Conservation (phyloP, 208 protist genomes). For the Spongospora subterranea region DNA sequence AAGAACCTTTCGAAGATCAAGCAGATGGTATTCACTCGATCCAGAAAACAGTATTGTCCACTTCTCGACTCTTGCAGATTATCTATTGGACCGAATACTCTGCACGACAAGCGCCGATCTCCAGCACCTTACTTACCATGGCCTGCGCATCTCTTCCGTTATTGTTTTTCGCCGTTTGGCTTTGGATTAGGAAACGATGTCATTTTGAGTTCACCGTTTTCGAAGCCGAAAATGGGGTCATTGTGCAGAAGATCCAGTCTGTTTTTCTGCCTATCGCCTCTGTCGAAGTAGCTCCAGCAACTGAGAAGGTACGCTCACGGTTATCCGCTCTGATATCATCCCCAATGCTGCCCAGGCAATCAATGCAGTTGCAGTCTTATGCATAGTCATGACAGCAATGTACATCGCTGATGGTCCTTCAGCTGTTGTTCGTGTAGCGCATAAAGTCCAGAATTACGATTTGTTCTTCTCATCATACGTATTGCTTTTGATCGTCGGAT, state of each 20-base stretch:
- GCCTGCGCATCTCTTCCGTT: neutral
- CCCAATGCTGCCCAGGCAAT: neutral
- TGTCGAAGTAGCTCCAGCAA: too few species aligned
- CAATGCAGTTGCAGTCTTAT: neutral
- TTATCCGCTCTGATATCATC: too few species aligned
- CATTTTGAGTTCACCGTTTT: neutral
- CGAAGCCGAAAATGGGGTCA: too few species aligned
- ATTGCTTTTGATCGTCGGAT: neutral
- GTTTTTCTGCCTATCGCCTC: too few species aligned
- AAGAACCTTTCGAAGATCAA: slow-evolving; percentile 22
- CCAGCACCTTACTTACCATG: neutral
- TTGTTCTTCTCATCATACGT: slow-evolving; percentile 1
- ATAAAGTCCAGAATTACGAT: neutral
- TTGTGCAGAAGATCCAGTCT: too few species aligned
- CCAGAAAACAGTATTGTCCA: neutral
- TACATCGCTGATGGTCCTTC: slow-evolving; percentile 55
- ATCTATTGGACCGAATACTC: slow-evolving; percentile 18
- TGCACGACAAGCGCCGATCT: neutral
- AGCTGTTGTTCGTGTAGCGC: neutral
- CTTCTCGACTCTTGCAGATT: neutral
- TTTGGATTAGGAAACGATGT: too few species aligned
- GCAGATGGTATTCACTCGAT: slow-evolving; percentile 38
- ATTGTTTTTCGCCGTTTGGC: neutral
- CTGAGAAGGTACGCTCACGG: too few species aligned
- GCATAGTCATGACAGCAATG: slow-evolving; percentile 14